Base-by-base conservation (phyloP, 2,329 filamentous ascomycete genomes). In the Fusarium devonianum region DNA sequence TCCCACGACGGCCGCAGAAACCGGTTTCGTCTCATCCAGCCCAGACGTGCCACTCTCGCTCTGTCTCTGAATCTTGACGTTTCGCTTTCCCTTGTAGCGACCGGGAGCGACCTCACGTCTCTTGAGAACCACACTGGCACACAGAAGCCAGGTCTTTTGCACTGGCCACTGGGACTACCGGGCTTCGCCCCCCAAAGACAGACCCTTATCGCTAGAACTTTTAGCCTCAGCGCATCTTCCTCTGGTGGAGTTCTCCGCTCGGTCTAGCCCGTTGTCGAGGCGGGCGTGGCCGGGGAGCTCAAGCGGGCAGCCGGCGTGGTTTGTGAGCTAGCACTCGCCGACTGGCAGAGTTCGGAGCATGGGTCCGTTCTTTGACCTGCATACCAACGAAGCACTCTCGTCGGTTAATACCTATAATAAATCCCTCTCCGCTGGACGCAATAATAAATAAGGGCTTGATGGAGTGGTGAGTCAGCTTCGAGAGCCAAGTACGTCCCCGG, bases 191-290 rank as follows among this genome's bases (percentile, higher is more conserved):
- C n/a, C 4, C 23, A 26, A 25, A 7, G 6, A 17, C 14, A 45
- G 34, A 32, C 38, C 39, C 30, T 44, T 47, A 45, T 57, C 30
- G 42, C 52, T 37, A 44, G 32, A 13, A 38, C 35, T 53, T 21
- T 35, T 34, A 38, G 40, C 17, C 52, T 43, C 52, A 32, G 38
- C 30, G 25, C 48, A 32, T 36, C 40, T 48, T 49, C 42, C 37
- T 44, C 40, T 46, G 50, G 58, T 59, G 52, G 56, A 57, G 41
- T 43, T 57, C 58, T 53, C 61, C 50, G 44, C 37, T 57, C 59
- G 56, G 62, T 56, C 51, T 51, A 63, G 57, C 59, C 51, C 55
- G 48, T 53, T 19, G 37, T 30, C 47, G 25, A 29, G 36, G 41
- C 34, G 49, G 49, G 44, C 55, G 49, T 60, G 49, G 53, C 42